Base-by-base conservation (phyloP, 768 basidiomycete species). In the Xerocomellus dryophilus region DNA sequence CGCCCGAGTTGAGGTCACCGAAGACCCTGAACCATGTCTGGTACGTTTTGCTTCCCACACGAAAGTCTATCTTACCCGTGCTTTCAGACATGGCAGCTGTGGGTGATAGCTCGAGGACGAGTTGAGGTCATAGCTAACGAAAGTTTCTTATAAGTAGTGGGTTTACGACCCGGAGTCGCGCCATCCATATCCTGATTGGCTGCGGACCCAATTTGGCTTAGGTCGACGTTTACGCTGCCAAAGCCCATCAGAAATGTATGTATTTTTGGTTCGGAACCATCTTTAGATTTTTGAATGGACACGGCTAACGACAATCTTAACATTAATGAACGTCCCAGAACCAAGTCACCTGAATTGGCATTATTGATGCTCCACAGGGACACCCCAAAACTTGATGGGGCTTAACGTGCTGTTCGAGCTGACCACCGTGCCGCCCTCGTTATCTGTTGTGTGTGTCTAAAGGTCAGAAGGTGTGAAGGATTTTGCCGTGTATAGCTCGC, bases 21-120 rank as follows among this genome's bases (percentile, higher is more conserved):
- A 73, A 57, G 44, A 78, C 51, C 49, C 66, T 74, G 64, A 76
- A 80, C 72, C 73, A 78, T 14, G 78, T 80, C 58, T 74, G 59
- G 66, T 71, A 75, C 2, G 61, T 59, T 49, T 68, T 48, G 8
- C 10, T 25, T 25, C 57, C 61, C 17, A 54, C 47, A n/a, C 25
- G 43, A 45, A 68, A 68, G 29, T 61, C 54, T 5, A 66, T 38
- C 20, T 56, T 63, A 0, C 66, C 68, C 0, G 63, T 67, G 23
- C 15, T 61, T 47, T 59, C 68, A 34, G 53, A 17, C 66, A 67
- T 67, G 3, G 11, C 9, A 12, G 12, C 12, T 1, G 44, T 47
- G 29, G 15, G 14, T 10, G 35, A 20, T 15, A 17, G 5, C 14
- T 14, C 5, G 32, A 25, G 11, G 27, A 25, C 11, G 23, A 43